phyloP scores from a whole-genome alignment of 495 filamentous ascomycete species.

The Rhizodiscina lignyota region DNA sequence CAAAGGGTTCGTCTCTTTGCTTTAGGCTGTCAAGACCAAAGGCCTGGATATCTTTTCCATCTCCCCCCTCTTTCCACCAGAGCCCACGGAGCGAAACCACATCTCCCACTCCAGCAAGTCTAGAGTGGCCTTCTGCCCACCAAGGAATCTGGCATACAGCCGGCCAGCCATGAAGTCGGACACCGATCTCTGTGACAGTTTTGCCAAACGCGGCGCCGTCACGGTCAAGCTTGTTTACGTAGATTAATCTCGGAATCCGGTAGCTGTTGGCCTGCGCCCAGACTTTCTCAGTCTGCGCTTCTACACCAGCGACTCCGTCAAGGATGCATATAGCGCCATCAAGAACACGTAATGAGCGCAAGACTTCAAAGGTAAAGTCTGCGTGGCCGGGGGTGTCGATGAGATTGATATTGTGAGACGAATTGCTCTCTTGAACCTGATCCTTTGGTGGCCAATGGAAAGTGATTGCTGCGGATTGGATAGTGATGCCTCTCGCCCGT shows the following conservation, averaged over 20 bases:
- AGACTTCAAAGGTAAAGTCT: slow-evolving; percentile 96
- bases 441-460: slow-evolving; percentile 59
- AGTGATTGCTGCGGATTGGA: slow-evolving; percentile 93
- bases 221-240: slow-evolving; percentile 91
- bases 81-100: slow-evolving; percentile 41
- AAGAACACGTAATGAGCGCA: slow-evolving; percentile 79
- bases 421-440: background rate
- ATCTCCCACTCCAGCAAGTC: slow-evolving; percentile 70
- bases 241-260: slow-evolving; percentile 72
- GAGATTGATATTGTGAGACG: slow-evolving; percentile 62
- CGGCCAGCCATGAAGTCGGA: slow-evolving; percentile 66
- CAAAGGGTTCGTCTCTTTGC: slow-evolving; percentile 32
- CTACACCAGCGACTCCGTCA: slow-evolving; percentile 91
- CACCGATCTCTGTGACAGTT: slow-evolving; percentile 71
- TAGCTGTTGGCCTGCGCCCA: slow-evolving; percentile 83
- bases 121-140: slow-evolving; percentile 60
- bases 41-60: slow-evolving; percentile 45
- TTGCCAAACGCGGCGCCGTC: slow-evolving; percentile 80
- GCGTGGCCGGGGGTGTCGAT: slow-evolving; percentile 97
- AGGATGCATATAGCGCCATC: slow-evolving; percentile 94
- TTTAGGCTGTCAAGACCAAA: slow-evolving; percentile 34
- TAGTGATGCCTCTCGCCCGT: slow-evolving; percentile 85
- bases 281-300: slow-evolving; percentile 95
- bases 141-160: slow-evolving; percentile 90
- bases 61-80: slow-evolving; percentile 41